Evolutionary conservation across 345 rosid species (phyloP).

Genomic region (Lepidium sativum): DNA sequence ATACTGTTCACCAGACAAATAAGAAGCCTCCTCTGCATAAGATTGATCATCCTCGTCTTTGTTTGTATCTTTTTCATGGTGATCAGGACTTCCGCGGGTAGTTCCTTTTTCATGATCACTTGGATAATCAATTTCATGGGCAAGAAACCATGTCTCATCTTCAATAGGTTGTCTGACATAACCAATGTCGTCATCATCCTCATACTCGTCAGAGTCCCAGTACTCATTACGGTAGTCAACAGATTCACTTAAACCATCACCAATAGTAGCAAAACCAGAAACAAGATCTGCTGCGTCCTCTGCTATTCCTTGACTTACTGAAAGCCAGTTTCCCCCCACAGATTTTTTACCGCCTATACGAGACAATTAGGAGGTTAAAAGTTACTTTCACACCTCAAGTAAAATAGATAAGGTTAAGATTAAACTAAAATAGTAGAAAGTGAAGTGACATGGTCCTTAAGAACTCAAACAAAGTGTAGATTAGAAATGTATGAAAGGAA

Average conservation of each 20-base stretch:
- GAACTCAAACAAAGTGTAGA: neutral
- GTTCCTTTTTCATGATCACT: slow-evolving; percentile 97
- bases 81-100: slow-evolving; percentile 76
- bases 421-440: neutral
- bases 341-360: slow-evolving; percentile 64
- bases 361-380: slow-evolving; percentile 1
- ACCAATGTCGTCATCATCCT: slow-evolving; percentile 96
- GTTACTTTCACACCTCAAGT: slow-evolving; percentile 6
- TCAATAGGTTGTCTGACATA: slow-evolving; percentile 96
- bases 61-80: slow-evolving; percentile 55
- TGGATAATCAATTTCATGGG: slow-evolving; percentile 97
- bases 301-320: slow-evolving; percentile 94
- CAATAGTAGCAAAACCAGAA: slow-evolving; percentile 96
- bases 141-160: slow-evolving; percentile 98
- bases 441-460: slow-evolving; percentile 1
- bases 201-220: slow-evolving; percentile 99
- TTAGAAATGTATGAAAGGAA: neutral
- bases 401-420: neutral
- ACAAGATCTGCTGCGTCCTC: slow-evolving; percentile 96
- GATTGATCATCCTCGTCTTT: slow-evolving; percentile 93
- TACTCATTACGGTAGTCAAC: slow-evolving; percentile 84
- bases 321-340: slow-evolving; percentile 91
- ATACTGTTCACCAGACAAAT: slow-evolving; percentile 83
- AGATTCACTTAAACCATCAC: slow-evolving; percentile 93
- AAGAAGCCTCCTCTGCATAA: slow-evolving; percentile 89